phyloP scores from a whole-genome alignment of 1,139 yeast genomes.

The Nakaseomyces delphensis region DNA sequence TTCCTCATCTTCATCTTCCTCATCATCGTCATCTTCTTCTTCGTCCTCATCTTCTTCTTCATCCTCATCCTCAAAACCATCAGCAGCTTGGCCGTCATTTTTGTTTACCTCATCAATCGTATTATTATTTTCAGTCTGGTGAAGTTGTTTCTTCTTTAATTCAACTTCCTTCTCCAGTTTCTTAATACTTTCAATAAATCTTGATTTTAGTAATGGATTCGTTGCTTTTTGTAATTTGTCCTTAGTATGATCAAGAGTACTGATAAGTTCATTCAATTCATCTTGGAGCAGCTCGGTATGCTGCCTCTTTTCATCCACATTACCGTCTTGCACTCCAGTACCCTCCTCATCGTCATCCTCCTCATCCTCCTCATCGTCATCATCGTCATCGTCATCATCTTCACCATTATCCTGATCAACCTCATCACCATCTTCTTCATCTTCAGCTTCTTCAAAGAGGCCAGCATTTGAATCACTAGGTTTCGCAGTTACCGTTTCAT shows the following conservation, averaged over 20 bases:
- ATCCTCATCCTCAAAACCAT: constrained; percentile 29
- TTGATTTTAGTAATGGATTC: constrained; percentile 79
- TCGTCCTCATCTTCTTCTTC: constrained; percentile 28
- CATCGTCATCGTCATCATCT: constrained; percentile 40
- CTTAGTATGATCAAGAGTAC: constrained; percentile 68
- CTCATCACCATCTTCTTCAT: constrained; percentile 31
- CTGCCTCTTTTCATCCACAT: constrained; percentile 39
- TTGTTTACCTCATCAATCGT: constrained; percentile 31
- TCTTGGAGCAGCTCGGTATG: constrained; percentile 74
- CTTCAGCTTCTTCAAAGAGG: constrained; percentile 19
- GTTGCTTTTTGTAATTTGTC: constrained; percentile 69
- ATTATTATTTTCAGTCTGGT: constrained; percentile 16
- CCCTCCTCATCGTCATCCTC: constrained; percentile 49
- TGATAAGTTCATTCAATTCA: constrained; percentile 75
- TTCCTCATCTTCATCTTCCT: constrained; percentile 23
- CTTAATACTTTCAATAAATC: constrained; percentile 73
- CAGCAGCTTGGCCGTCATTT: constrained; percentile 23
- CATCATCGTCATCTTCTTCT: constrained; percentile 28
- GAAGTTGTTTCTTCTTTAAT: constrained; percentile 64
- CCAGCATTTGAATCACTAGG: constrained; percentile 25
- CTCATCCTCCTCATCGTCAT: constrained; percentile 46
- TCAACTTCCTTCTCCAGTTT: constrained; percentile 79
- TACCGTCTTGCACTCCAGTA: constrained; percentile 22
- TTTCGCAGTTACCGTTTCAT: constrained; percentile 27
- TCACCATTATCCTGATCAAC: constrained; percentile 35